These are phyloP conservation scores for Cyberlindnera mycetangii DNA, from an alignment of 805 yeast species.

Conservation along the genomic window DNA sequence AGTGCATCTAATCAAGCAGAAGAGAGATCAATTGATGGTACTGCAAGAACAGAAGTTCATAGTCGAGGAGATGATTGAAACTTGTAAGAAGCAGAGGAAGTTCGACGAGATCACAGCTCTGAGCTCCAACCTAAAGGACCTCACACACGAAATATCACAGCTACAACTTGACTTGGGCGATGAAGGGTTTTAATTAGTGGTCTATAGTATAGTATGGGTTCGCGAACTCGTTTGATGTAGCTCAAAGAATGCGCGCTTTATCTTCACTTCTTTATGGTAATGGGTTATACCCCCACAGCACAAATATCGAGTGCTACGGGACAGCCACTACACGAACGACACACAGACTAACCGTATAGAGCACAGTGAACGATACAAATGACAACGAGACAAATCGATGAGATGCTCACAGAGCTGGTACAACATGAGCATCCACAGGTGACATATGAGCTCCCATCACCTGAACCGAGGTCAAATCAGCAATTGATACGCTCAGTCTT, in stretches of 20 bases:
- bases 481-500: conserved; percentile 18
- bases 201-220: too few species aligned
- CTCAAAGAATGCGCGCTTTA: too few species aligned
- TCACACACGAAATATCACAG: conserved; percentile 4
- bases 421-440: conserved; percentile 3
- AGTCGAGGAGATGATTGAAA: conserved; percentile 60
- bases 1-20: conserved; percentile 53
- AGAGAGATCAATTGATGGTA: conserved; percentile 78
- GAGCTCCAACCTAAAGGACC: conserved; percentile 44
- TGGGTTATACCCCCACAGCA: neutral
- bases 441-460: conserved; percentile 5
- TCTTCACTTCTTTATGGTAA: too few species aligned
- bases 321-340: too few species aligned
- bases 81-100: conserved; percentile 60
- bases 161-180: conserved; percentile 8
- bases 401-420: conserved; percentile 7
- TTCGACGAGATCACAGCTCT: conserved; percentile 74
- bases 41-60: conserved; percentile 79
- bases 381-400: conserved; percentile 7
- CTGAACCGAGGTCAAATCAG: conserved; percentile 7
- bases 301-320: too few species aligned
- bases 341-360: neutral
- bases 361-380: neutral
- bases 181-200: conserved; percentile 1
- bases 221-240: too few species aligned